Conservation (phyloP, 2,329 filamentous ascomycete species). For the Cercospora sesami region DNA sequence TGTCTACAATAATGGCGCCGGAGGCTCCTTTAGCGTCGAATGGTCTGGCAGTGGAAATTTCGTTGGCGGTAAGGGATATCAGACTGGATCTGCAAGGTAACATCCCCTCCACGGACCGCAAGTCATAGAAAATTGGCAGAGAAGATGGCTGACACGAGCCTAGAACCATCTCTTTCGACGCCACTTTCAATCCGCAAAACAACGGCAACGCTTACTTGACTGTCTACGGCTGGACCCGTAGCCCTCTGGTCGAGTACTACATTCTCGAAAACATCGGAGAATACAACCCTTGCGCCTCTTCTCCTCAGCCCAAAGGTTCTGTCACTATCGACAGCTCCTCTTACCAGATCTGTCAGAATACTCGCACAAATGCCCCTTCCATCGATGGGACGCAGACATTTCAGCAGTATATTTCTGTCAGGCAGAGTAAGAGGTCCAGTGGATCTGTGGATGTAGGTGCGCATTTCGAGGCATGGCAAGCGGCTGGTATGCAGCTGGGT, state of each 20-base stretch:
- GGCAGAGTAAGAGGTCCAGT: conserved; percentile 51
- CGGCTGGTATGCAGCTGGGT: conserved; percentile 14
- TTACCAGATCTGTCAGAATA: conserved; percentile 55
- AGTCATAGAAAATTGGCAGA: too few species aligned
- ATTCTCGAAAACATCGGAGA: conserved; percentile 56
- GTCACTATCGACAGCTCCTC: conserved; percentile 54
- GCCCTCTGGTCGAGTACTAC: conserved; percentile 55
- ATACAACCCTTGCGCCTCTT: conserved; percentile 46
- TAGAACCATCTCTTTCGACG: conserved; percentile 30
- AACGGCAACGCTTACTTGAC: conserved; percentile 53
- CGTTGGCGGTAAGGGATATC: conserved; percentile 60
- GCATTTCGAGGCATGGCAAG: conserved; percentile 56
- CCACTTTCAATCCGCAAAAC: conserved; percentile 18
- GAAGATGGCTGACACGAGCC: too few species aligned
- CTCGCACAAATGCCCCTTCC: conserved; percentile 48
- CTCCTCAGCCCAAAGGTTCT: conserved; percentile 51
- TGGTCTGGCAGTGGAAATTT: conserved; percentile 55
- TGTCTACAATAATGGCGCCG: conserved; percentile 56
- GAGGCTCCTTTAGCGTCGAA: conserved; percentile 48
- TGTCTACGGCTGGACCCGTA: conserved; percentile 58
- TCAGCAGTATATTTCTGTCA: conserved; percentile 54
- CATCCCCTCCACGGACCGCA: too few species aligned
- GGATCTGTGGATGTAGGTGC: conserved; percentile 53
- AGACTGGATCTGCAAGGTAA: conserved; percentile 28
- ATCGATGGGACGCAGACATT: conserved; percentile 57